Evolutionary conservation across 768 basidiomycete species (phyloP).

Genomic region (Nidularia sp.): DNA sequence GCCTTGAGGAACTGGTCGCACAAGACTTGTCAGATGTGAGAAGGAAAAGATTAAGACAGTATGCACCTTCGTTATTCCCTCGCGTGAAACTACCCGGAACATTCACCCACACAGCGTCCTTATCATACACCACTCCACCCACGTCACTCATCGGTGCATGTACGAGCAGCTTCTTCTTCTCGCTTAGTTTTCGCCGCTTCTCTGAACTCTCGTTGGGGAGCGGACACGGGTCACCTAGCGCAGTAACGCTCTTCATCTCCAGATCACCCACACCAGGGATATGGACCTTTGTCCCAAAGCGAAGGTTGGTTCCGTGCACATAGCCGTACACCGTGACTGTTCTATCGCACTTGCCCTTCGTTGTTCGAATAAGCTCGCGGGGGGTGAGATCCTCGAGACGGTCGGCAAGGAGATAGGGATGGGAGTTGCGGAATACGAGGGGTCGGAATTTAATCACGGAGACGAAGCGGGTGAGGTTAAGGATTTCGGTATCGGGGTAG

Average conservation of each 20-base stretch:
- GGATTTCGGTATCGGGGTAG: constrained; percentile 94
- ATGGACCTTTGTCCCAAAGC: constrained; percentile 76
- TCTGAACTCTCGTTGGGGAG: constrained; percentile 89
- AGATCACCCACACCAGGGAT: constrained; percentile 95
- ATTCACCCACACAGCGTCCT: constrained; percentile 97
- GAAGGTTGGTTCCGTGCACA: constrained; percentile 83
- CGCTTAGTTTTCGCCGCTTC: constrained; percentile 87
- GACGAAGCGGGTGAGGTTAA: constrained; percentile 95
- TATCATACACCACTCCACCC: constrained; percentile 95
- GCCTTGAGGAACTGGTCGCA: constrained; percentile 64
- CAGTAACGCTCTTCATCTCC: constrained; percentile 64
- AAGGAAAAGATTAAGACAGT: neutral
- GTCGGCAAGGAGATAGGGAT: constrained; percentile 93
- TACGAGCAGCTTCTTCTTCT: constrained; percentile 87
- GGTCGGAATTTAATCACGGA: constrained; percentile 99
- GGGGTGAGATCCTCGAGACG: constrained; percentile 93
- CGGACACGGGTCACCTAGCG: constrained; percentile 93
- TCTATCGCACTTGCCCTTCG: constrained; percentile 89
- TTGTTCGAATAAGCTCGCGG: constrained; percentile 71
- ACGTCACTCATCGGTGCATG: constrained; percentile 99
- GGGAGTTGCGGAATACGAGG: constrained; percentile 90
- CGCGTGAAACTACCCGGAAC: constrained; percentile 92
- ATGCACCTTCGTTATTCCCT: constrained; percentile 58
- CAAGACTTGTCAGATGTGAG: neutral
- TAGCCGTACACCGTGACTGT: constrained; percentile 94